Base-by-base conservation (phyloP, 2,329 filamentous ascomycete species). In the Xylariaceae sp. region DNA sequence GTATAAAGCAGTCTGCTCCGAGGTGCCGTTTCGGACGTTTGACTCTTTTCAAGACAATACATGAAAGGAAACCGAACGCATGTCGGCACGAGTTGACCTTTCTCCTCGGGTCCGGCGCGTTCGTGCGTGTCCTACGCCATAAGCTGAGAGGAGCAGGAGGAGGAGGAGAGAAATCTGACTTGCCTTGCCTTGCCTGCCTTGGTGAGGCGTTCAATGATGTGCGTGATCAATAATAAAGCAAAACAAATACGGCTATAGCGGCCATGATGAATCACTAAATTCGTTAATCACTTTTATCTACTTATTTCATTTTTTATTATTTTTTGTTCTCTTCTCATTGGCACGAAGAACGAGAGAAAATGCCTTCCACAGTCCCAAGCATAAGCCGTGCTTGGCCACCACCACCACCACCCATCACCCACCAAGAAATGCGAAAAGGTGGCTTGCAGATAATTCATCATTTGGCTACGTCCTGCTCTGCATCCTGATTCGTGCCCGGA, bases 401-500 rank as follows among this genome's bases (percentile, higher is more conserved):
- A 30, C 23, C 23, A 30, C 23, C 56, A 30, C 23, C 23, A 30
- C 23, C 23, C 23, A 30, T 2, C 23, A 30, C 23, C 23, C 4
- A 30, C 23, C 23, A 30, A 30, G 23, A 30, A 30, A 30, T 6
- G 23, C 23, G 23, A 30, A 30, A 30, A 30, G 23, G 23, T 30
- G 23, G 23, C 58, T 55, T 58, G 53, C 47, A 58, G 61, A 34
- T 54, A 56, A 55, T 56, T 51, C 50, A 37, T 34, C 35, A 10
- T 42, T 42, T 42, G 9, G 8, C 37, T 42, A 9, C 11, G 9
- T 42, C 37, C 11, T 7, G 1, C 18, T 18, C 50, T 52, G 23
- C 7, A 54, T 13, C 18, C 58, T 60, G 65, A 60, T 60, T 65
- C 59, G 64, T 67, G 61, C 61, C 61, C 61, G 61, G 61, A 63